These are phyloP conservation scores for Choanephora cucurbitarum DNA, from an alignment of 371 early-diverging fungal species.

Conservation along the genomic window DNA sequence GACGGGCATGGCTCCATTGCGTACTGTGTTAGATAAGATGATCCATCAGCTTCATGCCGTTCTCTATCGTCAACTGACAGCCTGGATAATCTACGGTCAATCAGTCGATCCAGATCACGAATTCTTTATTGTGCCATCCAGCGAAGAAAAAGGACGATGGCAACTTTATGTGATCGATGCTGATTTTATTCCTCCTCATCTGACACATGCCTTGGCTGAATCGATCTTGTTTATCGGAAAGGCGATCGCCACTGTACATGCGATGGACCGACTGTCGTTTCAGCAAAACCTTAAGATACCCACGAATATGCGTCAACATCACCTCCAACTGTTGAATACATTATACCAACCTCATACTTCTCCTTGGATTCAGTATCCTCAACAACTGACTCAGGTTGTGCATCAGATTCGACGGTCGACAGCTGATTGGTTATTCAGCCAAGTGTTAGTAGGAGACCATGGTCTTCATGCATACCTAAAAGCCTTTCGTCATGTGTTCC, in stretches of 20 bases:
- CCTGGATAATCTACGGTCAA: conserved; percentile 78
- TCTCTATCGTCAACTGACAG: conserved; percentile 65
- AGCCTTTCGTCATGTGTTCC: conserved; percentile 66
- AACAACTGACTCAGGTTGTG: conserved; percentile 38
- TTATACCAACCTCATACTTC: conserved; percentile 18
- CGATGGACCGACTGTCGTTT: conserved; percentile 18
- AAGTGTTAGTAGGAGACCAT: conserved; percentile 65
- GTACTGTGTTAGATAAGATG: conserved; percentile 54
- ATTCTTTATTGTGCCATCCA: conserved; percentile 62
- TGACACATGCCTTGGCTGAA: conserved; percentile 54
- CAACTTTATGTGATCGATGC: conserved; percentile 54
- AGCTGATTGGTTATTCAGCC: conserved; percentile 69
- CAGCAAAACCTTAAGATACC: conserved; percentile 42
- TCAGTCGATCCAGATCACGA: conserved; percentile 64
- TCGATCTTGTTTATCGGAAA: conserved; percentile 78
- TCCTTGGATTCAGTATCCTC: conserved; percentile 28
- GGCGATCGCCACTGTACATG: conserved; percentile 62
- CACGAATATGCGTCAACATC: conserved; percentile 39
- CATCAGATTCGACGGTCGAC: conserved; percentile 59
- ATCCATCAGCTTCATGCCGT: conserved; percentile 59
- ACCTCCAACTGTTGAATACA: conserved; percentile 41
- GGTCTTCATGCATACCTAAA: conserved; percentile 56
- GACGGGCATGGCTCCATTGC: conserved; percentile 60
- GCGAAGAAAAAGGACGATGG: conserved; percentile 43
- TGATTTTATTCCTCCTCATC: conserved; percentile 52